Evolutionary conservation across 139 green algal genomes (phyloP), one percentile per base, ranked within the genome.

Genomic region (Deuterostichococcus epilithicus): DNA sequence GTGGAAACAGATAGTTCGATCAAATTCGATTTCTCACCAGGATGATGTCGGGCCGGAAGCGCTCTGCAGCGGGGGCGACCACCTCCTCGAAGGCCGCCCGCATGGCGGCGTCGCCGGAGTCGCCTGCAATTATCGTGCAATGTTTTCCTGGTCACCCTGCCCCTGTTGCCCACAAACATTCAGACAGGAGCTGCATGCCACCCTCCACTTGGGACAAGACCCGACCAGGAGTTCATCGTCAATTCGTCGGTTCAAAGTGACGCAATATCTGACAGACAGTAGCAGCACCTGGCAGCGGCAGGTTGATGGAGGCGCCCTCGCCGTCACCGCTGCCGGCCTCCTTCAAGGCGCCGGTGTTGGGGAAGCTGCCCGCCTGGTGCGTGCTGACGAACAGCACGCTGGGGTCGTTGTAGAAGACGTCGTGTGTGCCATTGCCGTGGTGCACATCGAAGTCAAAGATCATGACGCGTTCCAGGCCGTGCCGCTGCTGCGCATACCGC

Each of bases 391-490:
- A 97, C 47, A 98, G 79, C 18, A 96, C 87, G 23, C 79, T 74
- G 0, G 87, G 82, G 77, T 97, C 93, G 0, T 83, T 67, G 38
- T 90, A 89, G 68, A 98, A 98, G 15, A 87, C 72, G 18, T 96
- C 94, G 42, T 94, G 80, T 0, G 90, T 96, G 77, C 92, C 59
- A 52, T 94, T 94, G 72, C 89, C 89, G 52, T 94, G 90, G 75
- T 96, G 92, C 18, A 97, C 92, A 79, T 97, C 94, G 76, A 94
- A 97, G 77, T 98, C 94, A 33, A 95, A 84, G 0, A 98, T 92
- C 34, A 92, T 65, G 15, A 98, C 88, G 74, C 90, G 85, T 25
- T 81, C 42, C n/a, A 87, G 28, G 2, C 73, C 73, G 69, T 85
- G 82, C 5, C 2, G 32, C 34, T 76, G 36, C 79, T 86, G 83